Base-by-base conservation (phyloP, 2,329 filamentous ascomycete genomes). In the Zelopaecilomyces penicillatus region DNA sequence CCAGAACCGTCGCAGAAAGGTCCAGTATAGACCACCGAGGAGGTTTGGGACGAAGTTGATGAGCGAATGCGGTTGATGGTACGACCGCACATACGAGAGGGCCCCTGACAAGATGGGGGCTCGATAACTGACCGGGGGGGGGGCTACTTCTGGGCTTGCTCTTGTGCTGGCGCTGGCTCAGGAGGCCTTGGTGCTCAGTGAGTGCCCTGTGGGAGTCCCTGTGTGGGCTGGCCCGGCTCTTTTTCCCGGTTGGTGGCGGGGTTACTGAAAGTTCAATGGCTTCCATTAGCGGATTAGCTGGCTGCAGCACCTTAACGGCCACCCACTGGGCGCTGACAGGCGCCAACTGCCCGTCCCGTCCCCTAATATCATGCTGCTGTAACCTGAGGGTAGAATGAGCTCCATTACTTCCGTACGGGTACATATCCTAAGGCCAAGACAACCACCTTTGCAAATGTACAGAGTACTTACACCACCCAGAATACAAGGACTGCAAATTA, bases 241-340 rank as follows among this genome's bases (percentile, higher is more conserved):
- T 36, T 11, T n/a, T 19, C 19, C 19, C 19, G 19, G 19, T 19
- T 19, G 19, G 19, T 19, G 19, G 19, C 19, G 19, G 19, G 19
- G 19, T 19, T 19, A 19, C 19, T 19, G 19, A 19, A 19, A 19
- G 19, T 19, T 19, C 19, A 19, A 19, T 19, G 19, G 19, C 19
- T 19, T 19, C 19, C 19, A 19, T 19, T 19, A 19, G 19, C 19
- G 19, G 19, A 19, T 19, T 19, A 19, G 19, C 19, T 19, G 19
- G 19, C 19, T 19, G 19, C 19, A 19, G 19, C 19, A 19, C 19
- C 19, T 19, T 19, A 19, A 19, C 19, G 43, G 43, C 43, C 43
- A 41, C 35, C 28, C 36, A 46, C 43, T 46, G 44, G 44, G 41
- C 32, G 44, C 44, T 38, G 41, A 29, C 31, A 39, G 44, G 44